A percentile compares a stretch with the other conserved stretches of the same genome.
Conservation (phyloP, 164 flowering plant genomes). For the Annona cherimola region DNA sequence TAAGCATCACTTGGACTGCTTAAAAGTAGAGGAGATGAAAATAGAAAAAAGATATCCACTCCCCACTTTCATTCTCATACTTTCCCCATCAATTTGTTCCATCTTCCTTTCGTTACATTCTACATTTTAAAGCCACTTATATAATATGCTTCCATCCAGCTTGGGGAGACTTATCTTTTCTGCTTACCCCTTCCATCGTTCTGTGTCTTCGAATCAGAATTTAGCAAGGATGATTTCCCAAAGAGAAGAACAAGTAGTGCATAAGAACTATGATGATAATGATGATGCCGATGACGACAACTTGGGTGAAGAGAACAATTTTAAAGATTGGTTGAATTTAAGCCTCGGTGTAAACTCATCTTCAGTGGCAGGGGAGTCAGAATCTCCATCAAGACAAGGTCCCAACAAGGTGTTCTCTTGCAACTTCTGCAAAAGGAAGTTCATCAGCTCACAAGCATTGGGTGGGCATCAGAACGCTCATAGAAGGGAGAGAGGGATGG, state of each 20-base stretch:
- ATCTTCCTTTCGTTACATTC: conserved; percentile 9
- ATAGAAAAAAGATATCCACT: conserved; percentile 18
- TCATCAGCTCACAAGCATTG: conserved; percentile 54
- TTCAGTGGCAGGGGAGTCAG: conserved; percentile 16
- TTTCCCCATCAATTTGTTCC: conserved; percentile 12
- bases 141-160: too few relatives aligned
- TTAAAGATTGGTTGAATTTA: conserved; percentile 38
- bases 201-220: conserved; percentile 2
- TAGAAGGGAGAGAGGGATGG: conserved; percentile 55
- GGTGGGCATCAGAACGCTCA: conserved; percentile 68
- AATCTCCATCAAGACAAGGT: conserved; percentile 19
- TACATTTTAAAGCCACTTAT: conserved; percentile 21
- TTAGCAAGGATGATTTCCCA: conserved; percentile 12
- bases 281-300: conserved; percentile 15
- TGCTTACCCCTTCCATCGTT: background rate
- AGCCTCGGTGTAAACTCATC: conserved; percentile 30
- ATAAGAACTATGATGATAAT: conserved; percentile 12
- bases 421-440: conserved; percentile 62
- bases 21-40: conserved; percentile 22
- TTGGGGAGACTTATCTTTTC: conserved; percentile 12
- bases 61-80: conserved; percentile 18
- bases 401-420: conserved; percentile 48
- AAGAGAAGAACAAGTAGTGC: conserved; percentile 18
- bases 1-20: conserved; percentile 30
- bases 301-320: conserved; percentile 17